A percentile compares a stretch with the other conserved stretches of the same genome.
phyloP scores from a whole-genome alignment of 179 eudicot genomes.

The Corrigiola litoralis region DNA sequence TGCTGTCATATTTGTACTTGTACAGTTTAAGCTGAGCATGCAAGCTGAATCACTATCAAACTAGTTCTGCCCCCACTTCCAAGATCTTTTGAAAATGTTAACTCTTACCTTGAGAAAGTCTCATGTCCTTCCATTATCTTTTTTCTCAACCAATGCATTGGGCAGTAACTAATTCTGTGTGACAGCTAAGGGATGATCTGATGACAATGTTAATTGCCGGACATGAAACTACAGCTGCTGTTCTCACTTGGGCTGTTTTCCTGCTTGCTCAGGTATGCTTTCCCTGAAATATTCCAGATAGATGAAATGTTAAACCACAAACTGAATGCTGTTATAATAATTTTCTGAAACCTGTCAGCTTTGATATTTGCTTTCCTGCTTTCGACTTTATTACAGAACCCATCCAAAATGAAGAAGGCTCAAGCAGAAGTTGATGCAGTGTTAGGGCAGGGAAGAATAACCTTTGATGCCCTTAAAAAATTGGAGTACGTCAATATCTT shows the following conservation, averaged over 20 bases:
- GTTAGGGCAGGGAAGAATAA: constrained; percentile 54
- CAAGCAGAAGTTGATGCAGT: constrained; percentile 89
- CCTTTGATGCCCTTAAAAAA: constrained; percentile 68
- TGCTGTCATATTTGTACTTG: no score
- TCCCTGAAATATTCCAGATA: background rate
- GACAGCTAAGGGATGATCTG: constrained; percentile 93
- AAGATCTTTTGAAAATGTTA: no score
- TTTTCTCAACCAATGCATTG: background rate
- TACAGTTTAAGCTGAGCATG: no score
- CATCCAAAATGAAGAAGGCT: constrained; percentile 95
- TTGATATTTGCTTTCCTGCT: background rate
- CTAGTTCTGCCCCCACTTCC: no score
- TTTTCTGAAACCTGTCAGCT: background rate
- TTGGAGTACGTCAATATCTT: constrained; percentile 47
- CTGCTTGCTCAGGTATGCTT: constrained; percentile 77
- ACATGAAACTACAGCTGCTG: constrained; percentile 99
- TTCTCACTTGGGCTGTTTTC: constrained; percentile 95
- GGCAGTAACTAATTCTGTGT: constrained; percentile 16
- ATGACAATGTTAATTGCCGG: constrained; percentile 99
- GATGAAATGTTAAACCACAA: background rate
- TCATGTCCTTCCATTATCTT: background rate
- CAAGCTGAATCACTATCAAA: no score
- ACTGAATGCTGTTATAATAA: background rate
- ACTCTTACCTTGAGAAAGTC: background rate
- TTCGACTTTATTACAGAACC: constrained; percentile 48